Base-by-base conservation (phyloP, 495 filamentous ascomycete species). In the Penicillium atrosanguineum region DNA sequence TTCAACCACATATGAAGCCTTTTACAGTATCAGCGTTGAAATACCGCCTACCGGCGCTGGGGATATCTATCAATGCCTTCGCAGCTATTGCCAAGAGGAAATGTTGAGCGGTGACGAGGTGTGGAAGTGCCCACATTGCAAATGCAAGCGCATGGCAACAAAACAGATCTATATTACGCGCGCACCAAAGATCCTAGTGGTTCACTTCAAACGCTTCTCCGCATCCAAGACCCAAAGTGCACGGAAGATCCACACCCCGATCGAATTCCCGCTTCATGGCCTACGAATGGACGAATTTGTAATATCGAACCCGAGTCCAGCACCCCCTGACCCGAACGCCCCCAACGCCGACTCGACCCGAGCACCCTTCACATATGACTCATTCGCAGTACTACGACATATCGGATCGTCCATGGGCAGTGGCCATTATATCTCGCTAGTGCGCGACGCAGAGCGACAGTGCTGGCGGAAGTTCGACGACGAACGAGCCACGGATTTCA, bases 201-300 rank as follows among this genome's bases (percentile, higher is more conserved):
- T 90, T 6, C 87, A 90, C 57, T 84, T 90, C 63, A 90, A 89
- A 65, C 84, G 87, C 26, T 90, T 90, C 63, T 79, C 79, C 3
- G 78, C 82, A 7, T 77, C 73, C 8, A 80, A 81, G 63, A 74
- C 73, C 15, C 72, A 86, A 48, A 71, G 69, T 29, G 76, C 83
- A 23, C 79, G 74, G 21, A 90, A 90, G 66, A 81, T 89, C 55
- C 81, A 82, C 61, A 87, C 82, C 0, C 81, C 83, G 6, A 80
- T 90, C 46, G 72, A 87, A 7, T 90, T 89, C 55, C 87, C 87
- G 0, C 65, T 90, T 0, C 71, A 85, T 26, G 75, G 82, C 3
- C 75, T 90, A 1, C 79, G 83, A 40, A 79, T 90, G 63, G 82
- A 79, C 42, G 76, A 80, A 37, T 87, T 82, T 52, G 75, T 87